These are phyloP conservation scores for Arthromyces matolae DNA, from an alignment of 768 basidiomycete species.

Conservation along the genomic window DNA sequence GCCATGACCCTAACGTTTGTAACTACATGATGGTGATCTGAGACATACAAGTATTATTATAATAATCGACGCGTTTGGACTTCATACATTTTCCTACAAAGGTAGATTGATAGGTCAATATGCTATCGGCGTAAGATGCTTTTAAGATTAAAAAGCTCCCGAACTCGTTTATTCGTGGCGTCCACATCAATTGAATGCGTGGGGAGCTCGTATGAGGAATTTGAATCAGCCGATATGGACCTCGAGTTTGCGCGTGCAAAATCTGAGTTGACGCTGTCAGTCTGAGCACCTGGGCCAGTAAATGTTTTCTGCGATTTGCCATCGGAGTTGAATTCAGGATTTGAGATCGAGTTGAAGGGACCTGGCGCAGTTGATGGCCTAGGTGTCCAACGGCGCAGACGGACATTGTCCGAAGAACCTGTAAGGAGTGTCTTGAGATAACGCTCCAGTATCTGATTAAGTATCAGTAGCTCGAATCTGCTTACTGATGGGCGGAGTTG, in stretches of 20 bases:
- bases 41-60: constrained; percentile 16
- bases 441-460: too few species aligned
- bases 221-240: constrained; percentile 55
- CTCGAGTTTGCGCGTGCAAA: constrained; percentile 36
- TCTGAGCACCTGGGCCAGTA: constrained; percentile 14
- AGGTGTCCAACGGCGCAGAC: constrained; percentile 22
- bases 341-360: constrained; percentile 23
- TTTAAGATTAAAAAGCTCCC: constrained; percentile 39
- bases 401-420: constrained; percentile 9
- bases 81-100: too few species aligned
- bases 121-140: constrained; percentile 41
- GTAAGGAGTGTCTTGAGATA: too few species aligned
- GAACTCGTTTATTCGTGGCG: constrained; percentile 38
- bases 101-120: too few species aligned
- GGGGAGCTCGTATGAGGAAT: constrained; percentile 31
- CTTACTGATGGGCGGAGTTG: constrained; percentile 9
- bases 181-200: constrained; percentile 30
- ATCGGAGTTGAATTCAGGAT: constrained; percentile 20
- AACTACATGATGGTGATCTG: constrained; percentile 10
- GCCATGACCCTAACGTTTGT: constrained; percentile 21
- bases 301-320: too few species aligned
- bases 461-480: too few species aligned
- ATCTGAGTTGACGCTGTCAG: constrained; percentile 15
- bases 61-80: too few species aligned
- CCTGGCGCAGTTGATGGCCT: constrained; percentile 52